A percentile compares a stretch with the other conserved stretches of the same genome.
These are phyloP conservation scores for Inonotus obliquus DNA, from an alignment of 1,284 basidiomycete species.

Conservation along the genomic window DNA sequence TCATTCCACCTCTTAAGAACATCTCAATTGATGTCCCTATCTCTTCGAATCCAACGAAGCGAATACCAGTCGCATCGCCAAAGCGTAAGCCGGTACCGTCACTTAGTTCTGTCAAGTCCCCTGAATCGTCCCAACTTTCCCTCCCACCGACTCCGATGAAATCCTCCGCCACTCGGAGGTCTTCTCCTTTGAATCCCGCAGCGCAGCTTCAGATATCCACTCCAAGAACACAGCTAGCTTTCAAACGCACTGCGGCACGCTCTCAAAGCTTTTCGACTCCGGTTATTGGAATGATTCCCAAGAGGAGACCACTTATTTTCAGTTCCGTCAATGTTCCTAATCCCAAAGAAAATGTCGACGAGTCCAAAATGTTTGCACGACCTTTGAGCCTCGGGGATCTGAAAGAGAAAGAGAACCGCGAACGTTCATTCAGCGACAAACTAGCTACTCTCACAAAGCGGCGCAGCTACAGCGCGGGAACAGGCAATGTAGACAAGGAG, in stretches of 20 bases:
- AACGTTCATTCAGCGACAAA: neutral
- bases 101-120: neutral
- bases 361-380: neutral
- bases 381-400: neutral
- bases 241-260: neutral
- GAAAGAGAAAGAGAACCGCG: conserved; percentile 4
- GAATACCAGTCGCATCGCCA: neutral
- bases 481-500: neutral
- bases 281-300: neutral
- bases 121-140: neutral
- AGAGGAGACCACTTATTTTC: neutral
- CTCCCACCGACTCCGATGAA: neutral
- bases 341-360: neutral
- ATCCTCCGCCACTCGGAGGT: neutral
- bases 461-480: neutral
- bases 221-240: neutral
- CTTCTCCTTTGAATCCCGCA: neutral
- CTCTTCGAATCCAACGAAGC: neutral
- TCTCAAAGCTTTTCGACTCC: neutral
- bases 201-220: neutral
- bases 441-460: conserved; percentile 6
- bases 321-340: neutral
- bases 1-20: neutral
- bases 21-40: neutral
- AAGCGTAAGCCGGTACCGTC: conserved; percentile 9